phyloP scores from a whole-genome alignment of 129 eudicot genomes.

The Escallonia rubra region DNA sequence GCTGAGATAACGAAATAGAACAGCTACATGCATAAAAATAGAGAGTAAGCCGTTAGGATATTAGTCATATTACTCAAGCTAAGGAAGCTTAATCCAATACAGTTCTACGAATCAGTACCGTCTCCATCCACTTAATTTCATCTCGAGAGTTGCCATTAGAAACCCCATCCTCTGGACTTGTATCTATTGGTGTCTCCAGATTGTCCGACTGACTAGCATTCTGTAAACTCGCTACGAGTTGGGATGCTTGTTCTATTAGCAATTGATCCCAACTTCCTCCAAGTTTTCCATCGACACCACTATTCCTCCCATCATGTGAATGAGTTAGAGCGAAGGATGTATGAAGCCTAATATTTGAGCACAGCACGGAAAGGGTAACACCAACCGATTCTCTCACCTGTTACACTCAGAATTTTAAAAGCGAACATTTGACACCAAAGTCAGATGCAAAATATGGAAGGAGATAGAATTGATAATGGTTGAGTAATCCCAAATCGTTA shows the following conservation, averaged over 20 bases:
- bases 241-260: conserved; percentile 60
- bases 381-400: conserved; percentile 98
- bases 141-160: conserved; percentile 57
- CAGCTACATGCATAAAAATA: conserved; percentile 41
- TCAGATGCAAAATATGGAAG: not conserved
- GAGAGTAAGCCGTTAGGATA: conserved; percentile 1
- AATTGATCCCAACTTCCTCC: conserved; percentile 50
- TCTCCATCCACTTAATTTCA: conserved; percentile 96
- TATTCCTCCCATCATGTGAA: conserved; percentile 22
- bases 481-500: not conserved
- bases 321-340: conserved; percentile 28
- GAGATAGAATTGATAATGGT: not conserved
- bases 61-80: not conserved
- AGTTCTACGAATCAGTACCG: conserved; percentile 42
- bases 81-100: conserved; percentile 3
- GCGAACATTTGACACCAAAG: not conserved
- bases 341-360: conserved; percentile 83
- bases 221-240: conserved; percentile 63
- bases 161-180: conserved; percentile 29
- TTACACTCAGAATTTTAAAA: conserved; percentile 2
- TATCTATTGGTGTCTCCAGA: conserved; percentile 39
- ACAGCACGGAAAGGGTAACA: conserved; percentile 75
- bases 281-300: conserved; percentile 14
- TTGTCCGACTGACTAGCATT: conserved; percentile 55
- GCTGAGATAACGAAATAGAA: conserved; percentile 82